Conservation (phyloP, 2,329 filamentous ascomycete species). For the Talaromyces sp. region DNA sequence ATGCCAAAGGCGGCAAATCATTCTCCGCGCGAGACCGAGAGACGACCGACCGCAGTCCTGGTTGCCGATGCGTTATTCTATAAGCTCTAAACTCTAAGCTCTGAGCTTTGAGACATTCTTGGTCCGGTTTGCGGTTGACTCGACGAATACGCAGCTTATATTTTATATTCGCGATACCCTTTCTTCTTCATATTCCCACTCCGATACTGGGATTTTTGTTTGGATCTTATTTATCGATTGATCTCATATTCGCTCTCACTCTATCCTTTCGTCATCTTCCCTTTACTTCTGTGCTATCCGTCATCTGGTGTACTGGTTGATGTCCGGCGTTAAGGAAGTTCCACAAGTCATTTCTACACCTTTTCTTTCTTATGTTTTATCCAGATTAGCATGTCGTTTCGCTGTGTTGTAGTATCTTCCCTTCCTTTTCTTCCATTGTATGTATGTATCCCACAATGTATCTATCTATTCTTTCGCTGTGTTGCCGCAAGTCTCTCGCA, state of each 20-base stretch:
- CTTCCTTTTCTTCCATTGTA: background rate
- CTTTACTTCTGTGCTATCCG: background rate
- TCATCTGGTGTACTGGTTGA: constrained; percentile 2
- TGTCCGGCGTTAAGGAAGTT: background rate
- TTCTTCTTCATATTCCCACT: background rate
- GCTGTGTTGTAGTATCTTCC: background rate
- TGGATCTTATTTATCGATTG: background rate
- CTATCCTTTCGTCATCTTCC: background rate
- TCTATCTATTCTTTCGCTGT: background rate
- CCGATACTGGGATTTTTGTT: background rate
- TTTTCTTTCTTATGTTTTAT: background rate
- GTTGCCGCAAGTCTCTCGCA: no score
- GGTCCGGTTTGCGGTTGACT: background rate
- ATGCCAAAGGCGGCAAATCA: constrained; percentile 64
- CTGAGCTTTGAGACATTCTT: background rate
- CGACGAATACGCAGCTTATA: background rate
- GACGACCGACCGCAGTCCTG: constrained; percentile 54
- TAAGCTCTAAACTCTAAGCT: constrained; percentile 31
- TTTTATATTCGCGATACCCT: constrained; percentile 11
- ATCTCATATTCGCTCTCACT: background rate
- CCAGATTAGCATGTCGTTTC: background rate
- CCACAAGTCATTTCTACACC: background rate
- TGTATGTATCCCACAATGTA: constrained; percentile 5
- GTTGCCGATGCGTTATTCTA: constrained; percentile 64
- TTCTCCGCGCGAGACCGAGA: constrained; percentile 51